Conservation (phyloP, 2,329 filamentous ascomycete species). For the Xylariales sp. region DNA sequence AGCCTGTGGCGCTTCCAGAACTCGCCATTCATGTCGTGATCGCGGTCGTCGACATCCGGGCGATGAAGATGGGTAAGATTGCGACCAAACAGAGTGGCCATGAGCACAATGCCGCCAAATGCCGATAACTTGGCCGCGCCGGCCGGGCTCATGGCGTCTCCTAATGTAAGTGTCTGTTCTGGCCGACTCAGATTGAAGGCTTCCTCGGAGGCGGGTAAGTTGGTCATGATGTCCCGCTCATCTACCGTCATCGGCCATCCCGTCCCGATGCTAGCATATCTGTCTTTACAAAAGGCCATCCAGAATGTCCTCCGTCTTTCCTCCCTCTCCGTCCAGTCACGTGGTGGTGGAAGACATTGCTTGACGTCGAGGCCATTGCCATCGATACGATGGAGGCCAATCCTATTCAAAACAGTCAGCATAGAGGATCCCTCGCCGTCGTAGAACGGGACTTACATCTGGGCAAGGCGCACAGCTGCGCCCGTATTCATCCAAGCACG, state of each 20-base stretch:
- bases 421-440: slow-evolving; percentile 55
- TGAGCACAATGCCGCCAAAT: slow-evolving; percentile 82
- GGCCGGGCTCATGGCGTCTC: slow-evolving; percentile 75
- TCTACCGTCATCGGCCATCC: slow-evolving; percentile 97
- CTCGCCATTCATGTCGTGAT: slow-evolving; percentile 88
- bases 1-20: slow-evolving; percentile 95
- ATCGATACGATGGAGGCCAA: slow-evolving; percentile 89
- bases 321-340: slow-evolving; percentile 94
- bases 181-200: slow-evolving; percentile 84
- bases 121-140: slow-evolving; percentile 81
- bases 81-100: slow-evolving; percentile 90
- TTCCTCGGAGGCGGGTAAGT: slow-evolving; percentile 85
- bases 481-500: slow-evolving; percentile 95
- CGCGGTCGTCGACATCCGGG: slow-evolving; percentile 81
- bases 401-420: slow-evolving; percentile 73
- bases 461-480: slow-evolving; percentile 79
- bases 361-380: slow-evolving; percentile 88
- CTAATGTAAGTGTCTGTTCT: slow-evolving; percentile 76
- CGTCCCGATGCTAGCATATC: slow-evolving; percentile 94
- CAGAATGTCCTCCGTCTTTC: slow-evolving; percentile 93
- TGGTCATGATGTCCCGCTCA: slow-evolving; percentile 89
- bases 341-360: slow-evolving; percentile 85
- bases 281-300: slow-evolving; percentile 90
- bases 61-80: slow-evolving; percentile 93
- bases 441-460: slow-evolving; percentile 72